A percentile compares a stretch with the other conserved stretches of the same genome.
phyloP scores from a whole-genome alignment of 805 yeast species.

The Phaffomyces antillensis region DNA sequence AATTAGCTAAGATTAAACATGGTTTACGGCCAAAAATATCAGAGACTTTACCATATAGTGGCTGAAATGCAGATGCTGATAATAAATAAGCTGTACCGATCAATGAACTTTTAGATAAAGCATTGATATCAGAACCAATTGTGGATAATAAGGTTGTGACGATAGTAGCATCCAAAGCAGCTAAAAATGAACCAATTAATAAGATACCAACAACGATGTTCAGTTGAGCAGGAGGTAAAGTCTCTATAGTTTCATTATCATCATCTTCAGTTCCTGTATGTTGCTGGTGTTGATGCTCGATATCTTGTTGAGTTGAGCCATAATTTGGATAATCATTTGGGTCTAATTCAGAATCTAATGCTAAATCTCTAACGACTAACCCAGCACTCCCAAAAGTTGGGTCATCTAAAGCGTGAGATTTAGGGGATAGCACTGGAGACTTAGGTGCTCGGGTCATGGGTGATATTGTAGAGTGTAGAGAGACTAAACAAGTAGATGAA shows the following conservation, averaged over 20 bases:
- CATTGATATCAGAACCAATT: constrained; percentile 58
- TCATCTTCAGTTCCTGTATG: background rate
- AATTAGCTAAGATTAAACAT: constrained; percentile 31
- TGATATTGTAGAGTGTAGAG: background rate
- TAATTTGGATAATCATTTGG: background rate
- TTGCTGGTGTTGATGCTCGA: background rate
- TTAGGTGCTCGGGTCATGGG: background rate
- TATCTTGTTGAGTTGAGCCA: constrained; percentile 2
- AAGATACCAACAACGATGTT: constrained; percentile 28
- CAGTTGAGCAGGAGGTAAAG: background rate
- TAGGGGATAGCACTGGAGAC: constrained; percentile 8
- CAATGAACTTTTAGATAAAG: constrained; percentile 58
- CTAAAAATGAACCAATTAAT: constrained; percentile 40
- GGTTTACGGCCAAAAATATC: constrained; percentile 58
- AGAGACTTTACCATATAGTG: constrained; percentile 54
- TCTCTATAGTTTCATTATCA: background rate
- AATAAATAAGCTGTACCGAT: constrained; percentile 58
- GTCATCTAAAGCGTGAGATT: constrained; percentile 8
- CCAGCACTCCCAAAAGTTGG: constrained; percentile 8
- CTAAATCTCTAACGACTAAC: constrained; percentile 6
- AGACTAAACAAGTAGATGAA: too few relatives aligned
- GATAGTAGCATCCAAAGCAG: constrained; percentile 58
- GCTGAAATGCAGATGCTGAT: constrained; percentile 62
- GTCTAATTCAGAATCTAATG: constrained; percentile 1
- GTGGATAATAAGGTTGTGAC: constrained; percentile 56